Conservation (phyloP, 2,329 filamentous ascomycete species). For the Phoma herbarum region DNA sequence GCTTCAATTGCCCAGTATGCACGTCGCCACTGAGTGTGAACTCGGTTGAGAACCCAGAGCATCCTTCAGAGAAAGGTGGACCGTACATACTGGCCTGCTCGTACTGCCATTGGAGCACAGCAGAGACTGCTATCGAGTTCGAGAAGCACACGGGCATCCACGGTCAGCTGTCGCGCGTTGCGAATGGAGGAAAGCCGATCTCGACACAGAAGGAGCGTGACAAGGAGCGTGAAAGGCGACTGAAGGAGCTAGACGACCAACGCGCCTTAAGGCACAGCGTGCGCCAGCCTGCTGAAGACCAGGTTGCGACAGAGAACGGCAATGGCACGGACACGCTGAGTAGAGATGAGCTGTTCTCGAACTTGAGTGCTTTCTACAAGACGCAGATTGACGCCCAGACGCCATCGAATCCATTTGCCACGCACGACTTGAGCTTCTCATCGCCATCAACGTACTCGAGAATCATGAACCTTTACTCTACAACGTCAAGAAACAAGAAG, state of each 20-base stretch:
- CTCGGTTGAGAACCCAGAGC: slow-evolving; percentile 65
- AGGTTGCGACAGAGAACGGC: slow-evolving; percentile 30
- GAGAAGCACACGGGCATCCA: slow-evolving; percentile 89
- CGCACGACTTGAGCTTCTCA: slow-evolving; percentile 63
- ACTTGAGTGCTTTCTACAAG: slow-evolving; percentile 82
- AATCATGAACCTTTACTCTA: slow-evolving; percentile 89
- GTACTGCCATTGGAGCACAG: slow-evolving; percentile 92
- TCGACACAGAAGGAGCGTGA: slow-evolving; percentile 53
- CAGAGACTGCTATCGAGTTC: slow-evolving; percentile 89
- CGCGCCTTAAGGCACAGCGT: slow-evolving; percentile 27
- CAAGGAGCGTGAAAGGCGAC: slow-evolving; percentile 49
- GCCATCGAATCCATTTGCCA: slow-evolving; percentile 59
- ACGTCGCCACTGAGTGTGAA: slow-evolving; percentile 80
- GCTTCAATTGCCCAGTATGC: slow-evolving; percentile 93
- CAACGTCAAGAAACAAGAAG: slow-evolving; percentile 63
- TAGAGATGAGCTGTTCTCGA: slow-evolving; percentile 75
- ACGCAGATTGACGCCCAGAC: slow-evolving; percentile 69
- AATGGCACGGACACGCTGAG: slow-evolving; percentile 49
- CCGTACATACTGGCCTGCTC: slow-evolving; percentile 85
- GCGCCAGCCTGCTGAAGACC: slow-evolving; percentile 11
- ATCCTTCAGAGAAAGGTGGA: slow-evolving; percentile 50
- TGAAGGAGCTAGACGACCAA: slow-evolving; percentile 40
- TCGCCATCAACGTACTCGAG: slow-evolving; percentile 85
- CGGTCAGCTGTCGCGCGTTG: slow-evolving; percentile 77
- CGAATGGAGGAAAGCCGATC: slow-evolving; percentile 56